A percentile compares a stretch with the other conserved stretches of the same genome.
These are phyloP conservation scores for Blastobotrys attinorum DNA, from an alignment of 805 yeast species.

Conservation along the genomic window DNA sequence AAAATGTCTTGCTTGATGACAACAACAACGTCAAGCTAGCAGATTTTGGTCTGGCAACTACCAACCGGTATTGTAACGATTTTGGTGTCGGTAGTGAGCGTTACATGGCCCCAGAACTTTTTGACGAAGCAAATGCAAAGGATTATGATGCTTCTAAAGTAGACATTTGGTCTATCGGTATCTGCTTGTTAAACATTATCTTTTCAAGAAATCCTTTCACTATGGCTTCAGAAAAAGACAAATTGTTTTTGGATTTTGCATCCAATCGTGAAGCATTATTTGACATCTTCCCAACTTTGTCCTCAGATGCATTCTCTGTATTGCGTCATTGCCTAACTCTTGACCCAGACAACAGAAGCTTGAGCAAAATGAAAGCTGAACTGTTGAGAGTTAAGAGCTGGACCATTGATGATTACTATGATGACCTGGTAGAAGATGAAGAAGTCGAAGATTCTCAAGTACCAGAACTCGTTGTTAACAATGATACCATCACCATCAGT, in stretches of 20 bases:
- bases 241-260: constrained; percentile 77
- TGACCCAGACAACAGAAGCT: constrained; percentile 79
- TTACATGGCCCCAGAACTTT: constrained; percentile 91
- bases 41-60: constrained; percentile 86
- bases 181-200: constrained; percentile 73
- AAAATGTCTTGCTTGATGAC: constrained; percentile 66
- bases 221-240: constrained; percentile 73
- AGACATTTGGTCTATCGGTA: constrained; percentile 87
- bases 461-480: constrained; percentile 1
- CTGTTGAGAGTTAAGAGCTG: constrained; percentile 53
- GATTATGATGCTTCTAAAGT: constrained; percentile 71
- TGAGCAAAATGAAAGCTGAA: constrained; percentile 52
- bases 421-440: constrained; percentile 44
- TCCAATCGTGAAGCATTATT: constrained; percentile 81
- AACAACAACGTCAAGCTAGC: constrained; percentile 57
- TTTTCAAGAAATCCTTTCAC: constrained; percentile 84
- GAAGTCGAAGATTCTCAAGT: constrained; percentile 16
- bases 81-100: constrained; percentile 86
- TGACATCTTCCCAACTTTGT: constrained; percentile 86
- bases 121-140: constrained; percentile 41
- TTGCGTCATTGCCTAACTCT: constrained; percentile 69
- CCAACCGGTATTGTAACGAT: constrained; percentile 50
- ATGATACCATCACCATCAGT: background rate
- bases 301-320: constrained; percentile 79
- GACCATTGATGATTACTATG: constrained; percentile 89